A percentile compares a stretch with the other conserved stretches of the same genome.
These are phyloP conservation scores for Cordyceps fumosorosea DNA, from an alignment of 2,329 filamentous ascomycete genomes.

Conservation along the genomic window DNA sequence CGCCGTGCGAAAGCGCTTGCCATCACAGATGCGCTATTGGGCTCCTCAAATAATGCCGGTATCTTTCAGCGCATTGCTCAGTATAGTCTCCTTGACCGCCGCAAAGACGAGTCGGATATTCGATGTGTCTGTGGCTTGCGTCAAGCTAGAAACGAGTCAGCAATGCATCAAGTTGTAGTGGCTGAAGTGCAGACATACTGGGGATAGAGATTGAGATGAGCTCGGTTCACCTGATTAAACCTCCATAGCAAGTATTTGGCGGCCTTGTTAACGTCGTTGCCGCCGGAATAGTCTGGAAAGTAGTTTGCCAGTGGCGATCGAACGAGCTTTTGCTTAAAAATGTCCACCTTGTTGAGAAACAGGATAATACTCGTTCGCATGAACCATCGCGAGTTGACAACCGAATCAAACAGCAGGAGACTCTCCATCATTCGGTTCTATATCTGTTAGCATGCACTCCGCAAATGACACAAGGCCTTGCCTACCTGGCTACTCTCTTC, in stretches of 20 bases:
- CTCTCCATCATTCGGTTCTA: conserved; percentile 99
- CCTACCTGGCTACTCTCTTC: conserved; percentile 95
- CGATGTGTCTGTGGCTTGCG: conserved; percentile 96
- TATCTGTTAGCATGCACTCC: neutral
- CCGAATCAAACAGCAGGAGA: conserved; percentile 90
- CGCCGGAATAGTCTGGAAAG: conserved; percentile 95
- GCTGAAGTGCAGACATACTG: conserved; percentile 57
- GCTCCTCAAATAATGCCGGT: conserved; percentile 77
- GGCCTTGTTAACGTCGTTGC: conserved; percentile 95
- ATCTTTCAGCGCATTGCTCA: conserved; percentile 97
- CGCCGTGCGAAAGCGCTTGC: neutral
- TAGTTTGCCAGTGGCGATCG: conserved; percentile 89
- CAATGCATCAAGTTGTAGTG: neutral
- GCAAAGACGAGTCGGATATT: conserved; percentile 98
- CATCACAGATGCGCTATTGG: neutral
- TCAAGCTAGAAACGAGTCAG: conserved; percentile 56
- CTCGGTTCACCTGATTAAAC: conserved; percentile 97
- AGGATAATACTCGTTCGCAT: conserved; percentile 98
- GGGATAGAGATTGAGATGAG: conserved; percentile 92
- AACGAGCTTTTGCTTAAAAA: conserved; percentile 91
- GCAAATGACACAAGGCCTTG: neutral
- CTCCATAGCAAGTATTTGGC: conserved; percentile 97
- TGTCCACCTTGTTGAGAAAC: conserved; percentile 97
- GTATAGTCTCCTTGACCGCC: conserved; percentile 95
- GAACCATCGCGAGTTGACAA: conserved; percentile 98